A percentile compares a stretch with the other conserved stretches of the same genome.
Conservation (phyloP, 208 protist species). For the Trypanosoma congolense region DNA sequence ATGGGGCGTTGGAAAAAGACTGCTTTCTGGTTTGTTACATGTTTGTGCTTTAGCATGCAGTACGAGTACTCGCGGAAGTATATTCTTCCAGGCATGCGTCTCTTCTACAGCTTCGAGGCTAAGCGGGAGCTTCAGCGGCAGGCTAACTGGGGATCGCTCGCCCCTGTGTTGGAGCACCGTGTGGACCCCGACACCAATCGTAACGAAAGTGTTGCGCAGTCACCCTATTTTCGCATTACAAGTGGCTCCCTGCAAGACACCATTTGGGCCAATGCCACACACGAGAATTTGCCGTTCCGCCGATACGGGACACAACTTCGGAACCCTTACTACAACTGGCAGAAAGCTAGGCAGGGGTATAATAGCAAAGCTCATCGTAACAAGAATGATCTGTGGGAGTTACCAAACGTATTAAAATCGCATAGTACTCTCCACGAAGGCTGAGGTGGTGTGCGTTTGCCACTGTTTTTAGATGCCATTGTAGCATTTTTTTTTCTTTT, state of each 20-base stretch:
- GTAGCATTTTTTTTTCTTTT: no score
- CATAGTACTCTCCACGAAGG: no score
- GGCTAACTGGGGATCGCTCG: constrained; percentile 66
- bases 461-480: no score
- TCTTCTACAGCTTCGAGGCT: constrained; percentile 78
- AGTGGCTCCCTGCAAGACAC: constrained; percentile 65
- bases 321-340: constrained; percentile 87
- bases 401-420: constrained; percentile 69
- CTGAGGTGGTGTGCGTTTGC: no score
- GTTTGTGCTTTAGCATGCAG: constrained; percentile 35
- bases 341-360: constrained; percentile 74
- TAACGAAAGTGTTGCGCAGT: constrained; percentile 67
- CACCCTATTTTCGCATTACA: constrained; percentile 69
- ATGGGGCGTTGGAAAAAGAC: constrained; percentile 73
- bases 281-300: constrained; percentile 64
- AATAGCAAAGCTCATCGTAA: constrained; percentile 51
- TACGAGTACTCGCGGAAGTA: constrained; percentile 76
- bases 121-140: constrained; percentile 58
- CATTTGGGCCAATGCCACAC: constrained; percentile 70
- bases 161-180: constrained; percentile 48
- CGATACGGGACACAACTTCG: constrained; percentile 37
- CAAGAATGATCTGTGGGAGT: constrained; percentile 84
- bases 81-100: constrained; percentile 48
- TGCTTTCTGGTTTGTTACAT: constrained; percentile 52
- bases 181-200: constrained; percentile 82